These are phyloP conservation scores for Lotmaria passim DNA, from an alignment of 208 protist genomes.

Conservation along the genomic window DNA sequence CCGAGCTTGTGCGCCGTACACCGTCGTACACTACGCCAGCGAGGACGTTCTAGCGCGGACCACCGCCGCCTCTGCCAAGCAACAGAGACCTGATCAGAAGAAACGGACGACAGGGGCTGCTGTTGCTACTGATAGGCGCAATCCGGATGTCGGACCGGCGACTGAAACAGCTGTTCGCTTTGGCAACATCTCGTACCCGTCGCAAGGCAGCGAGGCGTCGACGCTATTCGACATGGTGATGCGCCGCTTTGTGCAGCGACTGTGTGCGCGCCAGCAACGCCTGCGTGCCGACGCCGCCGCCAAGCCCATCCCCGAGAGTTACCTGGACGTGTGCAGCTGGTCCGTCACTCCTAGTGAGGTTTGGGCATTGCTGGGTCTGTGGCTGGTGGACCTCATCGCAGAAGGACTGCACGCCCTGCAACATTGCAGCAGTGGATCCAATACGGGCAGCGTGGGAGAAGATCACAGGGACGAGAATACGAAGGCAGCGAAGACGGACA, in stretches of 20 bases:
- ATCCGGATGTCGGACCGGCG: no score
- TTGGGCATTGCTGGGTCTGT: conserved; percentile 74
- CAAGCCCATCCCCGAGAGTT: conserved; percentile 27
- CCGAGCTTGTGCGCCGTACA: conserved; percentile 67
- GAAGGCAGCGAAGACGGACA: neutral
- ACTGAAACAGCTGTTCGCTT: conserved; percentile 36
- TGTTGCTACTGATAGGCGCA: neutral
- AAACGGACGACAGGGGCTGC: neutral
- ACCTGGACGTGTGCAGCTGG: conserved; percentile 63
- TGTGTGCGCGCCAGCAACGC: conserved; percentile 42
- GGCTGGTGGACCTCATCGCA: conserved; percentile 65
- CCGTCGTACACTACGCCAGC: conserved; percentile 45
- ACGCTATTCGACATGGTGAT: conserved; percentile 66
- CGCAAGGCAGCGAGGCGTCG: conserved; percentile 17
- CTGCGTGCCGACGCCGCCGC: conserved; percentile 17
- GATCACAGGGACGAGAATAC: neutral
- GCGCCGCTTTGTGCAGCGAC: conserved; percentile 47
- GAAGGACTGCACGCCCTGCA: conserved; percentile 38
- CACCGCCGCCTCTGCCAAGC: neutral
- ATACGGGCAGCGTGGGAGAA: no score
- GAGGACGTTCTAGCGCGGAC: conserved; percentile 21
- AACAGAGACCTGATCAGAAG: neutral
- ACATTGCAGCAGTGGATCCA: no score
- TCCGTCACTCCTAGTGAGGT: conserved; percentile 70
- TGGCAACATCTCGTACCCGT: conserved; percentile 69